Conservation (phyloP, 176 grass and related monocot genomes). For the Hsuehochloa calcarea region DNA sequence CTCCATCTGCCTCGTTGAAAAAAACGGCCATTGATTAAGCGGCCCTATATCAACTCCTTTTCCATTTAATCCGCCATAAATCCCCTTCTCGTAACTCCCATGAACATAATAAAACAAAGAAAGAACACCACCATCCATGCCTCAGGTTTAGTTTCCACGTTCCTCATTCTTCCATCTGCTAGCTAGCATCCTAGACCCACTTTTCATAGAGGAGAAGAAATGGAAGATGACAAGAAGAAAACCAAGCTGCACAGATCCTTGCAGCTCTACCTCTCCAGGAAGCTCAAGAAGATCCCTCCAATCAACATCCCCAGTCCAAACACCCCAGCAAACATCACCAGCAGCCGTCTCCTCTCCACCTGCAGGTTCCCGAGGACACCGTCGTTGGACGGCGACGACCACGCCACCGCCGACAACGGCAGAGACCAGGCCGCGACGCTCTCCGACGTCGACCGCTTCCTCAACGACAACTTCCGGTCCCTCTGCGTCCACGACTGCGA, state of each 20-base stretch:
- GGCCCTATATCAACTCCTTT: background rate
- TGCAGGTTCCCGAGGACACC: conserved; percentile 66
- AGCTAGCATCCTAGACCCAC: background rate
- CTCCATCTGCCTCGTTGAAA: background rate
- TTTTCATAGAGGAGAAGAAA: background rate
- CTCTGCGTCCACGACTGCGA: conserved; percentile 50
- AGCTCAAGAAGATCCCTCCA: conserved; percentile 66
- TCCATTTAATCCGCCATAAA: background rate
- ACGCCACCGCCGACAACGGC: background rate
- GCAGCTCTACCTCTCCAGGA: conserved; percentile 54
- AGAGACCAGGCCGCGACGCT: conserved; percentile 57
- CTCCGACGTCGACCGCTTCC: conserved; percentile 77
- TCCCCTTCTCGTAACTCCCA: conserved; percentile 13
- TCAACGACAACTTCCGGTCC: conserved; percentile 72
- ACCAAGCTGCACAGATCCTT: conserved; percentile 55
- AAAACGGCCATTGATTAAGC: background rate
- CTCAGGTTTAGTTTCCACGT: background rate
- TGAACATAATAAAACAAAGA: conserved; percentile 11
- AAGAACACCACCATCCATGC: background rate
- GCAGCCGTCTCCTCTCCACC: conserved; percentile 50
- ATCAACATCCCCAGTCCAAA: conserved; percentile 40
- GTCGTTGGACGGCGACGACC: conserved; percentile 39
- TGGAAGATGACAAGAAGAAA: conserved; percentile 40
- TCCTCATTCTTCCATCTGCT: background rate
- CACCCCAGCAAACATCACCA: conserved; percentile 36